Base-by-base conservation (phyloP, 352 stramenopile genomes). In the Globisporangium irregulare region DNA sequence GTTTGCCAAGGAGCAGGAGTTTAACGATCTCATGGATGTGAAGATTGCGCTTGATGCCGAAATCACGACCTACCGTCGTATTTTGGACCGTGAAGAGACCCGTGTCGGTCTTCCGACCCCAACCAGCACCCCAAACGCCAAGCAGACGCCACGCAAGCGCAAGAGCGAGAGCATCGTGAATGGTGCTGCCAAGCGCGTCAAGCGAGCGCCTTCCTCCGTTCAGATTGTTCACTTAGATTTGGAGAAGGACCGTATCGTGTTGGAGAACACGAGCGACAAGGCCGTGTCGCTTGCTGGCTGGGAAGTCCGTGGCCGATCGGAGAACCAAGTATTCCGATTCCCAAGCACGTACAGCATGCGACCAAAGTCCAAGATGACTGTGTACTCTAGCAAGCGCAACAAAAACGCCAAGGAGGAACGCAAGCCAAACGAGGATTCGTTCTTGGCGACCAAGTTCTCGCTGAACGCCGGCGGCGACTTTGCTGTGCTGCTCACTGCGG, bases 21-120 rank as follows among this genome's bases (percentile, higher is more conserved):
- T 95, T 59, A 95, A 95, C 63, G 87, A 94, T 65, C 78, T 94
- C 54, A 94, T 94, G 87, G 87, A 94, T 63, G 86, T 94, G 29
- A 94, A 94, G 67, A 94, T 94, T 59, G 82, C 78, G 1, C 75
- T 92, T 24, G 81, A 89, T 56, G 77, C 80, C 22, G 87, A 94
- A 72, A 93, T 94, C 63, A 87, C 81, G 67, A 86, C 88, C 53
- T 94, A 94, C 68, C 83, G 81, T 27, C 84, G 83, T 25, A 94
- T 94, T 71, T 74, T 94, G 64, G 85, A 93, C 71, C 87, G 87
- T 20, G 84, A 94, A 67, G 84, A 93, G 66, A 86, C 70, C 24
- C 85, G 84, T 32, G 82, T 93, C 0, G 82, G 82, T 56, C 67
- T 87, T 4, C 70, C 82, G n/a, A 91, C 81, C 10, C 84, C 81